These are phyloP conservation scores for Claviceps africana DNA, from an alignment of 2,329 filamentous ascomycete species.

Conservation along the genomic window DNA sequence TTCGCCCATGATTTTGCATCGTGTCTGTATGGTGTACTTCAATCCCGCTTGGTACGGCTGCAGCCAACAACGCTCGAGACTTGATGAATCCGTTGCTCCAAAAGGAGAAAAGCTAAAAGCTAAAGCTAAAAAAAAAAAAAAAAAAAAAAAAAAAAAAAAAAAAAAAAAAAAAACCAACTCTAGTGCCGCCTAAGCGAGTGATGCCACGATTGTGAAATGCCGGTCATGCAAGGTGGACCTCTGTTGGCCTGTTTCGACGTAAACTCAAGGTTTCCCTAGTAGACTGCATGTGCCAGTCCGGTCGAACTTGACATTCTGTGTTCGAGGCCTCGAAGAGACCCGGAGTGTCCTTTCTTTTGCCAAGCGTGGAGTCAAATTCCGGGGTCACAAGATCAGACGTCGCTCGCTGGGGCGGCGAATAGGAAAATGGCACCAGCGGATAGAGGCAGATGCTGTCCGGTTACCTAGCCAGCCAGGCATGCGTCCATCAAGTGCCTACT, in stretches of 20 bases:
- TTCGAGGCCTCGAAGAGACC: not conserved
- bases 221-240: not conserved
- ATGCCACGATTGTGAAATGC: not conserved
- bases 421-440: not conserved
- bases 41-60: too few species aligned
- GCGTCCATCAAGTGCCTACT: too few species aligned
- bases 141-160: too few species aligned
- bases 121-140: too few species aligned
- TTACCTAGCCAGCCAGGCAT: not conserved
- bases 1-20: not conserved
- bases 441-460: too few species aligned
- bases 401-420: not conserved
- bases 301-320: not conserved
- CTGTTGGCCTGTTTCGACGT: not conserved
- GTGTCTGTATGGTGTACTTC: not conserved
- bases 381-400: too few species aligned
- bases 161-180: not conserved
- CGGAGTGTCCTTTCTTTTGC: too few species aligned
- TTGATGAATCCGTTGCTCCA: too few species aligned
- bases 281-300: not conserved
- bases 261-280: not conserved
- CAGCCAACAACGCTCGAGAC: too few species aligned
- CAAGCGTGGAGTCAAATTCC: too few species aligned
- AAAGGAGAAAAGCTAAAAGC: too few species aligned
- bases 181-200: not conserved